Percentiles rank a stretch among this genome's conserved stretches.
These are phyloP conservation scores for Tylopilus orsonianus DNA, from an alignment of 1,284 basidiomycete species.

Conservation along the genomic window DNA sequence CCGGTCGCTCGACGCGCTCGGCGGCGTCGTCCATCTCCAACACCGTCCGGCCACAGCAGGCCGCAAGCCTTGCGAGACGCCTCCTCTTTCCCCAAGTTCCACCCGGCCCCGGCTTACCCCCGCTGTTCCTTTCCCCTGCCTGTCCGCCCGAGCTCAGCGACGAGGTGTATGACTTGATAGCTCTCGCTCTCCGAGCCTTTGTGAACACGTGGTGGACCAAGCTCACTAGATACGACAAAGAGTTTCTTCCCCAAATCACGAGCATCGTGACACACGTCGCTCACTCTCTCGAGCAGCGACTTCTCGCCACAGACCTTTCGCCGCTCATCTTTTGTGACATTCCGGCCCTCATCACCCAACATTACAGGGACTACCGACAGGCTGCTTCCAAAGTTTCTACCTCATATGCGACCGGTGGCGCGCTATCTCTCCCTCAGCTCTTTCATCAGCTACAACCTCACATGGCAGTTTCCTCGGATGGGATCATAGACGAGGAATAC, in stretches of 20 bases:
- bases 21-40: slow-evolving; percentile 24
- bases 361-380: slow-evolving; percentile 72
- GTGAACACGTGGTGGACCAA: slow-evolving; percentile 82
- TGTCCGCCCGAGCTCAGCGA: slow-evolving; percentile 55
- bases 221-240: slow-evolving; percentile 78
- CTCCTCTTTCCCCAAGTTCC: slow-evolving; percentile 67
- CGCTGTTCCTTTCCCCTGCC: slow-evolving; percentile 45
- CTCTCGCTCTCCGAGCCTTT: slow-evolving; percentile 72
- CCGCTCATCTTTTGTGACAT: slow-evolving; percentile 58
- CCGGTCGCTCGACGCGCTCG: slow-evolving; percentile 21
- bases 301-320: slow-evolving; percentile 54
- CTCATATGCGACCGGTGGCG: slow-evolving; percentile 66
- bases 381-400: slow-evolving; percentile 60
- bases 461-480: slow-evolving; percentile 68
- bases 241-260: slow-evolving; percentile 72
- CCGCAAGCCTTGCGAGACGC: slow-evolving; percentile 42
- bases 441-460: slow-evolving; percentile 81
- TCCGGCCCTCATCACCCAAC: slow-evolving; percentile 65
- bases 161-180: slow-evolving; percentile 76
- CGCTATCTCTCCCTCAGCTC: slow-evolving; percentile 56
- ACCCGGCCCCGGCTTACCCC: slow-evolving; percentile 48
- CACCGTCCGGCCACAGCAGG: slow-evolving; percentile 19
- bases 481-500: slow-evolving; percentile 69
- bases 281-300: slow-evolving; percentile 58
- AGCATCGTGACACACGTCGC: slow-evolving; percentile 57